Evolutionary conservation across 208 protist genomes (phyloP).

Genomic region (Polymyxa betae): DNA sequence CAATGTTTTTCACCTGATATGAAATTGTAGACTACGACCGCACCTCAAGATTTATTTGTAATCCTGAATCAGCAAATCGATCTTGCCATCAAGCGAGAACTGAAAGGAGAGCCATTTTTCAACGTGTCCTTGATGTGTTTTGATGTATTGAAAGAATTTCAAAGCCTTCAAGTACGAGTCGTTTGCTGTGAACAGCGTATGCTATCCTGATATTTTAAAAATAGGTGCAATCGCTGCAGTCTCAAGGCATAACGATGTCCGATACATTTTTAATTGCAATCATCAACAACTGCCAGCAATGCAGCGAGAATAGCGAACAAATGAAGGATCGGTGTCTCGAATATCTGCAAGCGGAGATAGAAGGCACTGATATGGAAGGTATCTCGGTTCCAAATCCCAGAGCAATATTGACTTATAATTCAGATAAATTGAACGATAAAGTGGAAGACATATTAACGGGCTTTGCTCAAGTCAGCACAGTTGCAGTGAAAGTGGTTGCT

Average conservation of each 20-base stretch:
- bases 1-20: background rate
- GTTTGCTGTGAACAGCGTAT: too few species aligned
- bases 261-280: slow-evolving; percentile 9
- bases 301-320: background rate
- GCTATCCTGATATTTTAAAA: too few species aligned
- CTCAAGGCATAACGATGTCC: background rate
- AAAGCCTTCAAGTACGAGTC: background rate
- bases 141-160: background rate
- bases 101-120: slow-evolving; percentile 11
- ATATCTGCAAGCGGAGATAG: background rate
- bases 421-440: slow-evolving; percentile 32
- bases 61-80: slow-evolving; percentile 49
- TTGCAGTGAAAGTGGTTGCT: background rate
- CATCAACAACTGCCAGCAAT: slow-evolving; percentile 35
- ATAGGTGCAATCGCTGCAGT: too few species aligned
- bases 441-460: background rate
- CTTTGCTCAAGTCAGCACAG: slow-evolving; percentile 1
- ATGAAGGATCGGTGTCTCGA: slow-evolving; percentile 18
- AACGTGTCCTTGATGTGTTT: slow-evolving; percentile 15
- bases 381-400: background rate
- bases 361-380: background rate
- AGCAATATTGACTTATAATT: background rate
- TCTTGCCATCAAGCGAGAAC: slow-evolving; percentile 21
- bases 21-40: background rate
- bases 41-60: slow-evolving; percentile 30